Percentiles rank a stretch among this genome's conserved stretches.
These are phyloP conservation scores for Aspergillus bridgeri DNA, from an alignment of 495 filamentous ascomycete species.

Conservation along the genomic window DNA sequence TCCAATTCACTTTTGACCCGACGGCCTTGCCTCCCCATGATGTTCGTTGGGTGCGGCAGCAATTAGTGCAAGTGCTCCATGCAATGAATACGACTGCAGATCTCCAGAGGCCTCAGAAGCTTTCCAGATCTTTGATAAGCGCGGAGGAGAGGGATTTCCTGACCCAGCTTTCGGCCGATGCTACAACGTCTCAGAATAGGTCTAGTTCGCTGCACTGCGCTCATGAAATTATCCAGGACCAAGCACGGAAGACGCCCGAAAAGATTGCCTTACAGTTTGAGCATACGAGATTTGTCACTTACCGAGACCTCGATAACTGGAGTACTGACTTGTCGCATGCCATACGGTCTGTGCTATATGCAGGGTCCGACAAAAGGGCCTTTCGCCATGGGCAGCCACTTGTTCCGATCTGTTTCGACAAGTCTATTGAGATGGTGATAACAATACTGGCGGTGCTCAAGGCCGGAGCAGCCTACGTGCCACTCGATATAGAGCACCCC, in stretches of 20 bases:
- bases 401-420: slow-evolving; percentile 7
- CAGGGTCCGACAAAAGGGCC: not conserved
- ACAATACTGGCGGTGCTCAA: slow-evolving; percentile 5
- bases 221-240: not conserved
- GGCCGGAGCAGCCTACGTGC: slow-evolving; percentile 4
- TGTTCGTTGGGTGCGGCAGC: slow-evolving; percentile 1
- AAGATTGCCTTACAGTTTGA: slow-evolving; percentile 8
- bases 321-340: not conserved
- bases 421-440: slow-evolving; percentile 4
- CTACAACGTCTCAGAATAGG: not conserved
- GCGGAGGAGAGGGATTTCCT: not conserved
- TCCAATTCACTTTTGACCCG: slow-evolving; percentile 1
- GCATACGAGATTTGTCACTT: slow-evolving; percentile 3
- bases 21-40: not conserved
- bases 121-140: not conserved
- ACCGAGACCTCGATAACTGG: not conserved
- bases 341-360: not conserved
- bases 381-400: not conserved
- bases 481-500: slow-evolving; percentile 3
- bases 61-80: not conserved
- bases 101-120: not conserved
- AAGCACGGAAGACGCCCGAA: not conserved
- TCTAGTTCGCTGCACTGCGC: not conserved
- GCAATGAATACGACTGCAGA: not conserved
- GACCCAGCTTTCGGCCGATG: not conserved